Conservation (phyloP, 768 basidiomycete species). For the Auricularia sp. region DNA sequence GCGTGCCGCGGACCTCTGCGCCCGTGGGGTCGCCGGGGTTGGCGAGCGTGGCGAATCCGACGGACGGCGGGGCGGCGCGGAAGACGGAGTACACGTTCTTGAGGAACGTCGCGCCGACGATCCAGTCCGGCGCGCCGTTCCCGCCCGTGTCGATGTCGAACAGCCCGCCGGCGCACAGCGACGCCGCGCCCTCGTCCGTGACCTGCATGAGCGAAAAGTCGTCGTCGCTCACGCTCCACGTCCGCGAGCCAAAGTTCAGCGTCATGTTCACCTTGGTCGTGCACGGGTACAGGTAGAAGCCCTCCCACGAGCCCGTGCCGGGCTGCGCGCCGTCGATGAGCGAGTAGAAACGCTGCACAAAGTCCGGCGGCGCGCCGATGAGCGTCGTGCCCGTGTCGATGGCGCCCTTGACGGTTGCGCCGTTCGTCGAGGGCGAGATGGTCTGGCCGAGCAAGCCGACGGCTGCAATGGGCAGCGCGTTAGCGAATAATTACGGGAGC, state of each 20-base stretch:
- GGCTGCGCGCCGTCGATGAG: conserved; percentile 44
- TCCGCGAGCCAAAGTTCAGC: conserved; percentile 66
- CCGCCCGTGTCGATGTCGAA: conserved; percentile 56
- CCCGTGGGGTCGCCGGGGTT: background rate
- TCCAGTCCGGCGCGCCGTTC: conserved; percentile 38
- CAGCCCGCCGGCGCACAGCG: conserved; percentile 54
- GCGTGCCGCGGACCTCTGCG: background rate
- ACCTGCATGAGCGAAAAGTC: conserved; percentile 72
- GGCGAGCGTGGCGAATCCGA: conserved; percentile 33
- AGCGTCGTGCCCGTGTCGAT: conserved; percentile 93
- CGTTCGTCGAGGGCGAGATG: conserved; percentile 27
- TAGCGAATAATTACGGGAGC: background rate
- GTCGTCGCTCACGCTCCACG: conserved; percentile 61
- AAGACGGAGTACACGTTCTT: conserved; percentile 46
- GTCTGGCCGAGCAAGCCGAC: conserved; percentile 49
- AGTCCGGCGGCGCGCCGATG: conserved; percentile 68
- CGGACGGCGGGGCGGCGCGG: conserved; percentile 35
- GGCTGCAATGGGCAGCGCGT: conserved; percentile 25
- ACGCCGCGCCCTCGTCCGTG: conserved; percentile 13
- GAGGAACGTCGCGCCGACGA: conserved; percentile 69
- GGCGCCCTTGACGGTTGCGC: conserved; percentile 40
- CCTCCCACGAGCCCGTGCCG: conserved; percentile 37
- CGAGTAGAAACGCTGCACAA: conserved; percentile 52
- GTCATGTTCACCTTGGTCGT: conserved; percentile 43
- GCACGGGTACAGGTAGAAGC: conserved; percentile 84